Base-by-base conservation (phyloP, 2,329 filamentous ascomycete genomes). In the Taxawa tesnikishii region DNA sequence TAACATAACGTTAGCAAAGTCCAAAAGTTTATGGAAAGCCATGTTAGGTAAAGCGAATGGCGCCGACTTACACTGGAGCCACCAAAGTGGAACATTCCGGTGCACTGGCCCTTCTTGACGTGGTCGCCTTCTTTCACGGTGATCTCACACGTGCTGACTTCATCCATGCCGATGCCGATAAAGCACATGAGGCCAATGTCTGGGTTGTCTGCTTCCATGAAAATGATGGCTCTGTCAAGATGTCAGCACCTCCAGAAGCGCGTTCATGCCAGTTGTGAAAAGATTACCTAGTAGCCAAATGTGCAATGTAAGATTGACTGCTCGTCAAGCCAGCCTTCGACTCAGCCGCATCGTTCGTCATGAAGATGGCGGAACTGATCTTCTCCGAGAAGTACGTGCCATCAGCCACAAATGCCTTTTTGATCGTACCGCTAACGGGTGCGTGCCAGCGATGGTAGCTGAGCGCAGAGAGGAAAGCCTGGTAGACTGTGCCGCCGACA, bases 371-470 rank as follows among this genome's bases (percentile, higher is more conserved):
- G 38, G 65, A 58, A 34, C 62, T 66, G 1, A 63, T 44, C 2
- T 62, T 60, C 47, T 76, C 72, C 13, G 69, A 70, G 39, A 73
- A 80, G 49, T 79, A 81, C 0, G 73, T 75, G 1, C 76, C 76
- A 9, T 70, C 63, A 1, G 73, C 58, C 33, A 67, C 70, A 0
- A 67, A 65, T 28, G 68, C 66, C 5, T 6, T 6, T 16, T 58
- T 54, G 4, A 80, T 53, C 6, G 47, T 70, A 0, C 75, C 76
- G 2, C 59, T 64, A 0, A 80, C 64, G 11, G 76, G 76, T 0
- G 68, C 50, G 51, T 80, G 74, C 76, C 76, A 80, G 11, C 75
- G 66, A 48, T 80, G 76, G 45, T 81, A 80, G 28, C 67, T 74
- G 32, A 76, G 51, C 1, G 73, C 68, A 8, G 63, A 72, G 4